Evolutionary conservation across 371 early-diverging fungal species (phyloP).

Genomic region (Mortierella sp.): DNA sequence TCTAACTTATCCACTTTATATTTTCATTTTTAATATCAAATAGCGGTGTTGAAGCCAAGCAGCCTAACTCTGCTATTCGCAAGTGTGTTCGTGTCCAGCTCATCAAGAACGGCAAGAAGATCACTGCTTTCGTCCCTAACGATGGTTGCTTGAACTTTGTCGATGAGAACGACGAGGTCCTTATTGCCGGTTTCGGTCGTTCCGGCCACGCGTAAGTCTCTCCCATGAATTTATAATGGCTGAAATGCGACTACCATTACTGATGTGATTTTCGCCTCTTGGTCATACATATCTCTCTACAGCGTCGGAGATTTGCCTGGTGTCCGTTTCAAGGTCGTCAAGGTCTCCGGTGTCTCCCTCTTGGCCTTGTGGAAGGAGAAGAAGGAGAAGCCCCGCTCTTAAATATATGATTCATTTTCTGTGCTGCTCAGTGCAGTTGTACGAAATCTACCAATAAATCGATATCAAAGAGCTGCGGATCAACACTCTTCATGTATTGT

Average conservation of each 20-base stretch:
- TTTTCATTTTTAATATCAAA: not conserved
- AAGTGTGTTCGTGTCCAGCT: conserved; percentile 99
- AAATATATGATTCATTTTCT: conserved; percentile 59
- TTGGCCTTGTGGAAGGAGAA: conserved; percentile 99
- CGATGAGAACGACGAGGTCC: conserved; percentile 95
- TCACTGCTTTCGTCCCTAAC: conserved; percentile 99
- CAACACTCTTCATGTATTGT: too few species aligned
- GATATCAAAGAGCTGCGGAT: conserved; percentile 46
- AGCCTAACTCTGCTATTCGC: conserved; percentile 99
- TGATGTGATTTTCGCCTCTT: conserved; percentile 60
- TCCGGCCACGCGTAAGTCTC: conserved; percentile 75
- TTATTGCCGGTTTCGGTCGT: conserved; percentile 93
- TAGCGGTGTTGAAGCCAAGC: conserved; percentile 99
- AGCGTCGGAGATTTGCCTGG: conserved; percentile 99
- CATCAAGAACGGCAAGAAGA: conserved; percentile 99
- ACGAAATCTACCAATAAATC: conserved; percentile 35
- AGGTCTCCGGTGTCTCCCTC: conserved; percentile 99
- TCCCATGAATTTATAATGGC: not conserved
- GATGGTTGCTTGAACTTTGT: conserved; percentile 99
- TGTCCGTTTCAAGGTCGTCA: conserved; percentile 99
- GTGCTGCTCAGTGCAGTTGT: conserved; percentile 1
- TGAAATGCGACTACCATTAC: not conserved
- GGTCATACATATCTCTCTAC: conserved; percentile 80
- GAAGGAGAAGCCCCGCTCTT: conserved; percentile 99
- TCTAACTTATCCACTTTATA: not conserved